Evolutionary conservation across 495 filamentous ascomycete species (phyloP).

Genomic region (Cladorrhinum samala): DNA sequence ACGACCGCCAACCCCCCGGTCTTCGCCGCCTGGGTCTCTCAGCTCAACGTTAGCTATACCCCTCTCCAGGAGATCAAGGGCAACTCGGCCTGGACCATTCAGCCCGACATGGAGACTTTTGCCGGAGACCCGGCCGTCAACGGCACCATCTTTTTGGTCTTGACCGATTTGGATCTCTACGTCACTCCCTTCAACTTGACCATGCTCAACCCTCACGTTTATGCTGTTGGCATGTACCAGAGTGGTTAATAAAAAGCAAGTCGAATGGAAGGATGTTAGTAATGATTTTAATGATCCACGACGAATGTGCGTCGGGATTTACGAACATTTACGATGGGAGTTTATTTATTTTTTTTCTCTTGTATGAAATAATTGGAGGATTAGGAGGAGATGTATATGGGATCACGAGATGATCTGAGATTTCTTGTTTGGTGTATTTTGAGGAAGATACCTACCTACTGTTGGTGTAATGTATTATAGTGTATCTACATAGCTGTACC

Average conservation of each 20-base stretch:
- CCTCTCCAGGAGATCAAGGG: slow-evolving; percentile 49
- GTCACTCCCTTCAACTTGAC: slow-evolving; percentile 73
- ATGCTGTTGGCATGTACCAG: slow-evolving; percentile 70
- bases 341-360: too few species aligned
- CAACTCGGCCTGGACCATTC: slow-evolving; percentile 58
- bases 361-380: too few species aligned
- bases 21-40: slow-evolving; percentile 74
- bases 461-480: too few species aligned
- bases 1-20: slow-evolving; percentile 49
- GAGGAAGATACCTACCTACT: too few species aligned
- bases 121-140: slow-evolving; percentile 66
- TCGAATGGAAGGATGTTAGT: not conserved
- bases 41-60: slow-evolving; percentile 82
- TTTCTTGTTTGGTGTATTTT: too few species aligned
- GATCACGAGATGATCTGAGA: too few species aligned
- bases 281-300: too few species aligned
- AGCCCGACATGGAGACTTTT: slow-evolving; percentile 59
- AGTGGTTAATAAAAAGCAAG: slow-evolving; percentile 71
- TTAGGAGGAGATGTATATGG: too few species aligned
- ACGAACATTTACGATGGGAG: too few species aligned
- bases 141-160: slow-evolving; percentile 70
- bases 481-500: too few species aligned
- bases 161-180: slow-evolving; percentile 63
- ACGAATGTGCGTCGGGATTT: too few species aligned
- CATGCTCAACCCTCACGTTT: slow-evolving; percentile 69